Evolutionary conservation across 108 stramenopile species (phyloP), one percentile per base, ranked within the genome.

Genomic region (Schizochytrium sp.): DNA sequence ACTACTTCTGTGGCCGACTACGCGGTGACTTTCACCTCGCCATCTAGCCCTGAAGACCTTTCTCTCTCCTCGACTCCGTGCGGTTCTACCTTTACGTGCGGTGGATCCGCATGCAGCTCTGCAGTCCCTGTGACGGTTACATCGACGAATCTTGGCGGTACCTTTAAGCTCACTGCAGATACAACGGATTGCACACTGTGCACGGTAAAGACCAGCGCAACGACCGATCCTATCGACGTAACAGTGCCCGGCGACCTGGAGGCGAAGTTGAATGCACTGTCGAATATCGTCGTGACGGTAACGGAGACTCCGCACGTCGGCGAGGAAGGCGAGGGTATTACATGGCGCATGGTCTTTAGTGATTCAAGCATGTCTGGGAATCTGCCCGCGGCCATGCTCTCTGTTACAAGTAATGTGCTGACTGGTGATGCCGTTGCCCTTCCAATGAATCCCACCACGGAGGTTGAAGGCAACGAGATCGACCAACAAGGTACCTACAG

Each of bases 391-490:
- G 8, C 14, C 2, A 2, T 47, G 63, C 29, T 48, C 21, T 0
- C 88, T 0, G 21, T 34, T 25, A 28, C 60, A 5, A 48, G 43
- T 5, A 6, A 5, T 18, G 51, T 14, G 5, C 45, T 69, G 14
- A 16, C 12, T 5, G 57, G 18, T 5, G 60, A 57, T 6, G 58
- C 25, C 16, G 16, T 34, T 5, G 18, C 23, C 5, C 8, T 87
- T 43, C 87, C 58, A 19, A 1, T 60, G 58, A 43, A 41, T 1
- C 87, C 21, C 10, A 19, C 87, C 21, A 57, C 55, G 16, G n/a
- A 12, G 5, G 5, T 16, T 16, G n/a, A 89, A 34, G 89, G 89
- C 0, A 89, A 89, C 53, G 83, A 89, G 45, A 89, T 89, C 45
- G 47, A 87, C 45, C 43, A 19, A 8, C 12, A 43, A 2, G 76